Percentiles rank a stretch among this genome's conserved stretches.
Evolutionary conservation across 345 rosid species (phyloP).

Genomic region (Trapa incisa): DNA sequence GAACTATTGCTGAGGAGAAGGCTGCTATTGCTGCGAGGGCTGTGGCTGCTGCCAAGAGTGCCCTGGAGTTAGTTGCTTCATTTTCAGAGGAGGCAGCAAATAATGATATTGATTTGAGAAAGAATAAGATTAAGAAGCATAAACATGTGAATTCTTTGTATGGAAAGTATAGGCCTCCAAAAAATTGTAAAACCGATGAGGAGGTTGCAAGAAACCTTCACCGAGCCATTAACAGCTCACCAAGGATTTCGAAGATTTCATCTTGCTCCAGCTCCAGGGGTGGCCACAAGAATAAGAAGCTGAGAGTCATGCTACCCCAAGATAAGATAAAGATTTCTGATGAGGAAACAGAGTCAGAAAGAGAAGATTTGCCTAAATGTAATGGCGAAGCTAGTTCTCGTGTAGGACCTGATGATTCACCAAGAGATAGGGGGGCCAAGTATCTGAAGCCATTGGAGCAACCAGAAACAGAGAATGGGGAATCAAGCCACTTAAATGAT

Average conservation of each 20-base stretch:
- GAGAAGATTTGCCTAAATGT: conserved; percentile 22
- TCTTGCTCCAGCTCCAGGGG: conserved; percentile 33
- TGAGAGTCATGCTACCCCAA: conserved; percentile 17
- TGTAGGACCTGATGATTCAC: conserved; percentile 52
- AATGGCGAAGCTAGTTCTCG: conserved; percentile 32
- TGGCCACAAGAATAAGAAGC: conserved; percentile 48
- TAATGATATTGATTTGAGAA: conserved; percentile 36
- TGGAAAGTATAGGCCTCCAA: conserved; percentile 41
- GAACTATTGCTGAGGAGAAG: conserved; percentile 70
- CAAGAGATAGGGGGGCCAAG: conserved; percentile 27
- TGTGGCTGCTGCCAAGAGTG: conserved; percentile 59
- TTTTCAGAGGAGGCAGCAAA: conserved; percentile 41
- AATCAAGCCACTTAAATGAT: conserved; percentile 36
- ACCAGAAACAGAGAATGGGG: conserved; percentile 25
- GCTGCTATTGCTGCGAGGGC: conserved; percentile 73
- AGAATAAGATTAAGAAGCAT: conserved; percentile 84
- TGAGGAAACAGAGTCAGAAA: conserved; percentile 20
- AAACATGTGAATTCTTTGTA: conserved; percentile 77
- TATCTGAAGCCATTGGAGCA: conserved; percentile 15
- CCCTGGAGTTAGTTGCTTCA: conserved; percentile 57
- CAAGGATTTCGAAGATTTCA: conserved; percentile 50
- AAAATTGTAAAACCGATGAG: conserved; percentile 41
- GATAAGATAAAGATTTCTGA: conserved; percentile 26
- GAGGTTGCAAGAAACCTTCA: conserved; percentile 65
- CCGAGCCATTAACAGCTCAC: conserved; percentile 65